Evolutionary conservation across 208 protist species (phyloP).

Genomic region (Trichomonas vaginalis): DNA sequence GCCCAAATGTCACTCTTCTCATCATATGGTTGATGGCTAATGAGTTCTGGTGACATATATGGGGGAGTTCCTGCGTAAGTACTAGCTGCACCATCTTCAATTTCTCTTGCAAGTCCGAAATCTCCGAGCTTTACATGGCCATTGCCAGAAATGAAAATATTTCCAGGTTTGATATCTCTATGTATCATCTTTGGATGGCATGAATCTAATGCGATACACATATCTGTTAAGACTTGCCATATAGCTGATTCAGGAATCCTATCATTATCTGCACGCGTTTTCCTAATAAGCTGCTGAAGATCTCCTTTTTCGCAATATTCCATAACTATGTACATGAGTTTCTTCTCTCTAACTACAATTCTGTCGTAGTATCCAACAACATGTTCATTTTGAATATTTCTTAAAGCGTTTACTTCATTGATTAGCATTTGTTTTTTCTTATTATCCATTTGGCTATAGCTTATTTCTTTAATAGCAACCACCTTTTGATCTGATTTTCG

Average conservation of each 20-base stretch:
- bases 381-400: neutral
- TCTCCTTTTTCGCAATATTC: neutral
- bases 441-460: neutral
- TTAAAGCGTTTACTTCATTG: neutral
- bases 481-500: neutral
- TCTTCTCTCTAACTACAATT: neutral
- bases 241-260: neutral
- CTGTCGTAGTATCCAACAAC: neutral
- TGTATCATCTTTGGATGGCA: neutral
- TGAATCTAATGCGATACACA: neutral
- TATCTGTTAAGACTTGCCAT: neutral
- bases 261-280: neutral
- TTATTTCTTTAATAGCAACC: neutral
- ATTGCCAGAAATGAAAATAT: conserved; percentile 36
- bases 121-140: conserved; percentile 43
- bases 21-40: conserved; percentile 23
- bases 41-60: conserved; percentile 46
- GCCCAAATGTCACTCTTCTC: conserved; percentile 45
- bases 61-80: conserved; percentile 42
- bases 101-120: conserved; percentile 41
- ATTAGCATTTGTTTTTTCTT: neutral
- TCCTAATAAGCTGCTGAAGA: neutral
- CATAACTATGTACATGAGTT: neutral
- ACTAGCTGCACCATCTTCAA: conserved; percentile 23
- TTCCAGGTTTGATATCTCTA: conserved; percentile 45